A percentile compares a stretch with the other conserved stretches of the same genome.
phyloP scores from a whole-genome alignment of 2,329 filamentous ascomycete genomes.

The Calonectria naviculata region DNA sequence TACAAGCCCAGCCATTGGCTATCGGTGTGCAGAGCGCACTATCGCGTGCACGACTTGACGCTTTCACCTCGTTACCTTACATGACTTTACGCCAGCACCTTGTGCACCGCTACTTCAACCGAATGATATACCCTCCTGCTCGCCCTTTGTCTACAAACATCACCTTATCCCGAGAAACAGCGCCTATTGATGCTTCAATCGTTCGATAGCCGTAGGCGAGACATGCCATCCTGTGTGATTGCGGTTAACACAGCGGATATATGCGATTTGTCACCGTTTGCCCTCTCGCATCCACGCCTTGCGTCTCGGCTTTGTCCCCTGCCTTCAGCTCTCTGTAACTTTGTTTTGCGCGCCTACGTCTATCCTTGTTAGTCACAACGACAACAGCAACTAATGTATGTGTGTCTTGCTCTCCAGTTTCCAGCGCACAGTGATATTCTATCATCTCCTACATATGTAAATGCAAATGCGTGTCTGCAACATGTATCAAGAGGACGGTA shows the following conservation, averaged over 20 bases:
- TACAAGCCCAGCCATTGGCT: slow-evolving; percentile 34
- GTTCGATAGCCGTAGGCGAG: slow-evolving; percentile 14
- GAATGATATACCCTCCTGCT: background rate
- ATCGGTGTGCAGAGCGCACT: background rate
- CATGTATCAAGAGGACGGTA: background rate
- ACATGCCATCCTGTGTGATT: slow-evolving; percentile 16
- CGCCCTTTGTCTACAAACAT: background rate
- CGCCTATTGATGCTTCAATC: slow-evolving; percentile 7
- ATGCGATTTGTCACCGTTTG: slow-evolving; percentile 15
- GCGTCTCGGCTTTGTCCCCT: background rate
- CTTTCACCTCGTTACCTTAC: slow-evolving; percentile 1
- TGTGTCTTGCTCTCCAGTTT: background rate
- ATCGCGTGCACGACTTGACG: slow-evolving; percentile 1
- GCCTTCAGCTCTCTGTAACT: background rate
- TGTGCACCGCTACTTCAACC: slow-evolving; percentile 13
- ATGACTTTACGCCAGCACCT: background rate
- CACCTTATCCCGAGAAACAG: background rate
- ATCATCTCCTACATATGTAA: background rate
- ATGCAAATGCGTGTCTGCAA: background rate
- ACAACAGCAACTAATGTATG: background rate
- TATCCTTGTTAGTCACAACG: background rate
- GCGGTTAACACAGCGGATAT: background rate
- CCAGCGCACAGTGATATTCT: background rate
- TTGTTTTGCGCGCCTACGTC: background rate
- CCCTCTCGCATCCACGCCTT: background rate